Conservation (phyloP, 78 protist genomes). For the Emiliania huxleyi region DNA sequence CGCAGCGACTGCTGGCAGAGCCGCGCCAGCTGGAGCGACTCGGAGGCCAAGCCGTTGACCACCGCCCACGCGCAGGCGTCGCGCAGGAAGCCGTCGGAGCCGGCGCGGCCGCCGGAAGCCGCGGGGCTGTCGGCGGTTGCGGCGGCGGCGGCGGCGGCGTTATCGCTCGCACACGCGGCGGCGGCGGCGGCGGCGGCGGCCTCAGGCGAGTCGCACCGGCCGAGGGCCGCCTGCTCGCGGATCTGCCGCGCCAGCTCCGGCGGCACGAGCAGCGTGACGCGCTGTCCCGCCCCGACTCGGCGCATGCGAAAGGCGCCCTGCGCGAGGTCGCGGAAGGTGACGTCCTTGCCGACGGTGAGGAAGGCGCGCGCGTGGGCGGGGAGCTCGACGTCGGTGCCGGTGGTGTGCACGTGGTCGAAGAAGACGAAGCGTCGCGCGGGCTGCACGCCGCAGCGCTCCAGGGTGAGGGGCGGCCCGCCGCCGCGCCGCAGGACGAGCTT, state of each 20-base stretch:
- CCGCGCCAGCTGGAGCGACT: constrained; percentile 31
- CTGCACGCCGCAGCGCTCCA: constrained; percentile 69
- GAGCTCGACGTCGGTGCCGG: constrained; percentile 61
- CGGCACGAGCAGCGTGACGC: neutral
- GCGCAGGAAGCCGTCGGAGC: neutral
- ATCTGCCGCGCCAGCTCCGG: constrained; percentile 23
- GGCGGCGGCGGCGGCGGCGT: neutral
- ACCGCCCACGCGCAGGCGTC: constrained; percentile 62
- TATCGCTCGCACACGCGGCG: neutral
- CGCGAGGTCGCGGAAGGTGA: constrained; percentile 51
- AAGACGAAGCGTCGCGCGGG: constrained; percentile 63
- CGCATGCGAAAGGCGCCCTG: constrained; percentile 63
- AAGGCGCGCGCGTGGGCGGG: constrained; percentile 28
- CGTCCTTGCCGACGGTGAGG: constrained; percentile 48
- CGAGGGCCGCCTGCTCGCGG: neutral
- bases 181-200: constrained; percentile 5
- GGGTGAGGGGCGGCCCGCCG: constrained; percentile 1
- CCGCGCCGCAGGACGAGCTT: constrained; percentile 47
- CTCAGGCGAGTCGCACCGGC: constrained; percentile 35
- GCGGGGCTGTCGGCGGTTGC: neutral
- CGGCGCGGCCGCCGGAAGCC: neutral
- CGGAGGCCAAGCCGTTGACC: constrained; percentile 23
- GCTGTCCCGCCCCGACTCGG: constrained; percentile 41
- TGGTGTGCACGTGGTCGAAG: constrained; percentile 74
- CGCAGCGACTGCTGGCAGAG: constrained; percentile 22